Conservation (phyloP, 495 filamentous ascomycete species). For the Amniculicola lignicola region DNA sequence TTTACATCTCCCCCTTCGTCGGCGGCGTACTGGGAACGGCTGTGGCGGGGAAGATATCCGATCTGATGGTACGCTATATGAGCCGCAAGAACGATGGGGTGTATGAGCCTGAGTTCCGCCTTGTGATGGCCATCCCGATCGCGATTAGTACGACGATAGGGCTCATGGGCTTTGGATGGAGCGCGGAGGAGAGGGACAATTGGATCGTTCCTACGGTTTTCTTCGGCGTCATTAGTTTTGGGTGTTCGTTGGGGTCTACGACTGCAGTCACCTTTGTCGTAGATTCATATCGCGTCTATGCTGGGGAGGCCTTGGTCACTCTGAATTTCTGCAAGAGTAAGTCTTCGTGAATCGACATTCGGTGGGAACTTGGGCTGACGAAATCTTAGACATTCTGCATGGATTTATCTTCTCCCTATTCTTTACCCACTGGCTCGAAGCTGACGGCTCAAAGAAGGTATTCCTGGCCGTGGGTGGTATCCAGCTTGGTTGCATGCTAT, state of each 20-base stretch:
- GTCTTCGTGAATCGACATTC: no score
- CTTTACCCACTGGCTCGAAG: slow-evolving; percentile 56
- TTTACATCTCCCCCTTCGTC: slow-evolving; percentile 88
- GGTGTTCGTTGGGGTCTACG: slow-evolving; percentile 86
- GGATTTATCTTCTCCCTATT: slow-evolving; percentile 89
- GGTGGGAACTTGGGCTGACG: slow-evolving; percentile 36
- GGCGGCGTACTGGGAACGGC: slow-evolving; percentile 88
- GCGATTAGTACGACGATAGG: slow-evolving; percentile 83
- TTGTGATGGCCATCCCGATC: slow-evolving; percentile 74
- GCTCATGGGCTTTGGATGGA: slow-evolving; percentile 94
- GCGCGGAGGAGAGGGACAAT: slow-evolving; percentile 70
- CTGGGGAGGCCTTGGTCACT: slow-evolving; percentile 90
- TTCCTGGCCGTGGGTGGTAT: slow-evolving; percentile 38
- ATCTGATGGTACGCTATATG: slow-evolving; percentile 80
- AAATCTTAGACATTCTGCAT: slow-evolving; percentile 67
- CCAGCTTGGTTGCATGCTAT: slow-evolving; percentile 39
- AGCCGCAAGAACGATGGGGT: slow-evolving; percentile 80
- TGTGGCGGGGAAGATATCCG: slow-evolving; percentile 84
- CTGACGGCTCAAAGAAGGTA: slow-evolving; percentile 30
- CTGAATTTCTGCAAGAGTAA: slow-evolving; percentile 89
- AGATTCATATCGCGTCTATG: slow-evolving; percentile 89
- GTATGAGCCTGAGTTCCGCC: slow-evolving; percentile 93
- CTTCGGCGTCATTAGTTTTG: slow-evolving; percentile 89
- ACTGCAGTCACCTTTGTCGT: slow-evolving; percentile 93
- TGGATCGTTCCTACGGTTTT: slow-evolving; percentile 93